Evolutionary conservation across 257 asterid genomes (phyloP), one percentile per base, ranked within the genome.

Genomic region (Fraxinus cuspidata): DNA sequence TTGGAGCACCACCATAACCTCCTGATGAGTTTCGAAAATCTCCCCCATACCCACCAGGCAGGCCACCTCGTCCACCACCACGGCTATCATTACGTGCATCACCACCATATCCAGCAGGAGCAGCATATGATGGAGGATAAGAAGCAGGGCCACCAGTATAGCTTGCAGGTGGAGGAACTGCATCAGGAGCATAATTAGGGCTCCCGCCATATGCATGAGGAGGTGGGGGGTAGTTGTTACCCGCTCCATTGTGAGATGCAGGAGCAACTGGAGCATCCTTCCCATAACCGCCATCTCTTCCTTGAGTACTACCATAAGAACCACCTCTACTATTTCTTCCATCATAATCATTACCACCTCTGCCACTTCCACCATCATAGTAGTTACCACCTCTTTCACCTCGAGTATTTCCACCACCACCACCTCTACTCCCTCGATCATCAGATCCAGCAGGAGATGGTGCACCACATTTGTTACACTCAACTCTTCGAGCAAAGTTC

Each of bases 401-500:
- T 70, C 90, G 82, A 80, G 83, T 86, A 84, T 78, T 75, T n/a
- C 86, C 85, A 37, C 87, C 88, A 10, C 85, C 83, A 67, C 91
- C 89, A 73, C 88, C 91, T 82, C 94, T 85, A 79, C 90, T 90
- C 58, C 98, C 97, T 72, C 94, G 97, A 77, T 90, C 96, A 66
- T 85, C 96, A 81, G 91, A 73, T 63, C 97, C 97, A 85, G 91
- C 86, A 78, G 97, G 96, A 80, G 99, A 89, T n/a, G 91, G 92
- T 31, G 93, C 84, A 83, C 99, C 99, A 82, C 99, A 94, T 86
- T 89, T 93, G 95, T 96, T 90, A 86, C 99, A 96, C 78, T 96
- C 97, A 56, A 88, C 91, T 89, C 99, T 89, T 86, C 97, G 92
- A 77, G 99, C 99, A 88, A 93, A 96, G 91, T 96, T 96, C 96